Base-by-base conservation (phyloP, 2,329 filamentous ascomycete genomes). In the Periconia digitata region DNA sequence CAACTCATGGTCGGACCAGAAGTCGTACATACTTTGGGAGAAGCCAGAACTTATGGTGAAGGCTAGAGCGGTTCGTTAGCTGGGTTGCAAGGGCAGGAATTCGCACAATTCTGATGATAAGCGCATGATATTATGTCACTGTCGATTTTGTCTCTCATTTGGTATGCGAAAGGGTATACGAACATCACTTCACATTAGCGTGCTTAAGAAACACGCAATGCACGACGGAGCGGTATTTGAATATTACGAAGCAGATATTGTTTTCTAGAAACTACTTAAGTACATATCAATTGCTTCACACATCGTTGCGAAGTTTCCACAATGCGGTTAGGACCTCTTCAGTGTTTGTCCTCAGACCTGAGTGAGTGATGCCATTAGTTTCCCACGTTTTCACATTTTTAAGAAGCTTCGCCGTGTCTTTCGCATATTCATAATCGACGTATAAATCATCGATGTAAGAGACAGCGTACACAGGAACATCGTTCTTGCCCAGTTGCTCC, bases 11-110 rank as follows among this genome's bases (percentile, higher is more conserved):
- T 45, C 21, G 2, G 50, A 67, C 0, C 73, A 75, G 51, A 40
- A 58, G 5, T 60, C 57, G 0, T 75, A 60, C 39, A 61, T 56
- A 2, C 46, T 74, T 3, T 76, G 74, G 74, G 56, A 69, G 47
- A 72, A 74, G 27, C 27, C 27, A 32, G 10, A 10, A 12, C 27
- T 32, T 32, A 13, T 10, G 27, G n/a, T 32, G 12, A 32, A 12
- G 10, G 27, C 27, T 32, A 32, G n/a, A 32, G 8, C 8, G 12
- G 27, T 32, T 32, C 27, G 27, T 12, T 32, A 32, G 27, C 12
- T 32, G 27, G 3, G 3, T 4, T 32, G 4, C 10, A n/a, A n/a
- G n/a, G n/a, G n/a, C n/a, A n/a, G n/a, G n/a, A n/a, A n/a, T n/a
- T n/a, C n/a, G n/a, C n/a, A n/a, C n/a, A n/a, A n/a, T n/a, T n/a